phyloP scores from a whole-genome alignment of 2,329 filamentous ascomycete genomes.

The Fusarium acutatum region DNA sequence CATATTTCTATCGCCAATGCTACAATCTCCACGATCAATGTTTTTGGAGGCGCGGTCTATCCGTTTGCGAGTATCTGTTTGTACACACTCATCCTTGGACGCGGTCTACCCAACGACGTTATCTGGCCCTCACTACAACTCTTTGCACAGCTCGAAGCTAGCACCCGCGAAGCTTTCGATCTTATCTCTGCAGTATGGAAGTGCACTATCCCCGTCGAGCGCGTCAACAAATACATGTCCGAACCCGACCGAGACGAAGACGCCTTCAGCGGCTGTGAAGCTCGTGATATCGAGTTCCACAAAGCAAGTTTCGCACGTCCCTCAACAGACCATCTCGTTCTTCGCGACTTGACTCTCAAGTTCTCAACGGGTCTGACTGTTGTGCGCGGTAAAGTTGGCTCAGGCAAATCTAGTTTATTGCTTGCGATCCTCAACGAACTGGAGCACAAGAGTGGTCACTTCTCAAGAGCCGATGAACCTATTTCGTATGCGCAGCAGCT shows the following conservation, averaged over 20 bases:
- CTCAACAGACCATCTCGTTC: constrained; percentile 64
- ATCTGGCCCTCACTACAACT: constrained; percentile 88
- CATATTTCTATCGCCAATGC: constrained; percentile 48
- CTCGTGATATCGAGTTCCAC: constrained; percentile 60
- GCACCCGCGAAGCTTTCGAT: constrained; percentile 77
- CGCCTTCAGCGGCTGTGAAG: constrained; percentile 47
- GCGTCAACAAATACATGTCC: constrained; percentile 86
- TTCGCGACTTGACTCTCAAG: constrained; percentile 56
- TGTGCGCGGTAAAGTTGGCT: constrained; percentile 66
- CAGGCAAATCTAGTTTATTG: constrained; percentile 69
- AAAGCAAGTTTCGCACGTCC: constrained; percentile 84
- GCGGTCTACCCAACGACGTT: constrained; percentile 77
- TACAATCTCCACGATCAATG: constrained; percentile 73
- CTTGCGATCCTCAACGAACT: constrained; percentile 69
- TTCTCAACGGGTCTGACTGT: constrained; percentile 63
- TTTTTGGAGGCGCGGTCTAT: constrained; percentile 76
- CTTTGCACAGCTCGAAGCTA: constrained; percentile 78
- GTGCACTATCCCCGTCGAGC: constrained; percentile 80
- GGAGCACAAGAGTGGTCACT: constrained; percentile 67
- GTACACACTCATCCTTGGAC: constrained; percentile 76
- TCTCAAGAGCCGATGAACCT: constrained; percentile 58
- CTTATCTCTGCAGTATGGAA: constrained; percentile 82
- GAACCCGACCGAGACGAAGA: constrained; percentile 78
- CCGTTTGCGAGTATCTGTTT: constrained; percentile 84
- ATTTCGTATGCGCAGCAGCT: constrained; percentile 67